Percentiles rank a stretch among this genome's conserved stretches.
These are phyloP conservation scores for Lodderomyces beijingensis DNA, from an alignment of 1,139 yeast genomes.

Conservation along the genomic window DNA sequence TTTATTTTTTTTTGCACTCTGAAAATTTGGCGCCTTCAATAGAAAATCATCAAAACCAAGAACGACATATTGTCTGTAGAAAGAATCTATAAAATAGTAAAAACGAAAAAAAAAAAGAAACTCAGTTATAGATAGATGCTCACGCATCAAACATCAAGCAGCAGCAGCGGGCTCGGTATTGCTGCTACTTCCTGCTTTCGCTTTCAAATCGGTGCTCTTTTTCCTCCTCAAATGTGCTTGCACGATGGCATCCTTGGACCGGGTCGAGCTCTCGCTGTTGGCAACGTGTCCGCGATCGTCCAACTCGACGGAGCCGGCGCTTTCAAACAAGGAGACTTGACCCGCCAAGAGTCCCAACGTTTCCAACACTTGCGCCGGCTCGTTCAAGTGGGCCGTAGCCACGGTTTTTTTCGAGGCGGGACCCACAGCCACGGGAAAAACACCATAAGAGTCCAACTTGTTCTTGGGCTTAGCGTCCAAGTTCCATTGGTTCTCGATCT, in stretches of 20 bases:
- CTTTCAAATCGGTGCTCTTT: too few species aligned
- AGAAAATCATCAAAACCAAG: too few species aligned
- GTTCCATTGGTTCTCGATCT: conserved; percentile 51
- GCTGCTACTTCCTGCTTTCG: too few species aligned
- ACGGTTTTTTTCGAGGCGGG: conserved; percentile 87
- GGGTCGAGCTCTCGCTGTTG: conserved; percentile 41
- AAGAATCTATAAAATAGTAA: too few species aligned
- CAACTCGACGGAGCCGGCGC: conserved; percentile 68
- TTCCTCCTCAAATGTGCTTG: conserved; percentile 21
- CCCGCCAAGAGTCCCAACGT: conserved; percentile 79
- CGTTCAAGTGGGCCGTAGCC: conserved; percentile 84
- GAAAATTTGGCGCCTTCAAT: too few species aligned
- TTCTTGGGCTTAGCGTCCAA: conserved; percentile 34
- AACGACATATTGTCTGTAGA: too few species aligned
- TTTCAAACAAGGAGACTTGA: conserved; percentile 67
- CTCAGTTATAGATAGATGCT: too few species aligned
- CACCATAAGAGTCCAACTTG: conserved; percentile 52
- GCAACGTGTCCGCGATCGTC: conserved; percentile 70
- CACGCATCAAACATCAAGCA: too few species aligned
- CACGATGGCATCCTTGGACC: conserved; percentile 33
- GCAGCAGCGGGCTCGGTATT: too few species aligned
- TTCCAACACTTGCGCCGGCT: conserved; percentile 82
- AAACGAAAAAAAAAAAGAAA: too few species aligned
- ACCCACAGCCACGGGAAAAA: conserved; percentile 91
- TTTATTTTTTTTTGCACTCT: too few species aligned